Base-by-base conservation (phyloP, 345 rosid species). In the Clausena lansium region DNA sequence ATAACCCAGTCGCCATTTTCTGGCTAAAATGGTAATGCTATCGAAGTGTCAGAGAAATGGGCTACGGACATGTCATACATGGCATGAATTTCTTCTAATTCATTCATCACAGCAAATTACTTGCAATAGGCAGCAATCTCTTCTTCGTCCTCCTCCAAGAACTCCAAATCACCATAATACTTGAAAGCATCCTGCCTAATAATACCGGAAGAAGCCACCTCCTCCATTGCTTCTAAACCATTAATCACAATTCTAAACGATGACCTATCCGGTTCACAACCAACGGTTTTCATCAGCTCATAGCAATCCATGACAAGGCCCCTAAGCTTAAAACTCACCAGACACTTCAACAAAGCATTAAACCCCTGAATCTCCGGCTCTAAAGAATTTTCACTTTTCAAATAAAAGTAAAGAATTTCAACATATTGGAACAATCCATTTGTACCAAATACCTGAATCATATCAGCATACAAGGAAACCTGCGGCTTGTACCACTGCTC, bases 401-500 rank as follows among this genome's bases (percentile, higher is more conserved):
- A 33, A 45, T 73, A 80, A 1, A 68, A 63, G 79, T 84, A 86
- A 75, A 92, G 80, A 82, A 83, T 71, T 32, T 76, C 74, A 61
- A 88, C 87, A 67, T 88, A 83, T 52, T 88, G 86, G 5, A 87
- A 25, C 82, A 88, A 83, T 52, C 83, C 89, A 74, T 88, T 82
- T 68, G 83, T 78, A 75, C 89, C 91, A 76, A 93, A 79, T 9
- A 80, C 90, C 28, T 80, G 27, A 64, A 90, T 82, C 85, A 91
- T 87, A 52, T 93, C 92, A 60, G 90, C 79, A 75, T 92, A 89
- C 36, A 85, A 39, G 24, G 83, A 77, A n/a, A 89, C 85, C 75
- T 84, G 90, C 35, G 95, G 90, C 83, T 87, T 89, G 78, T 91
- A 92, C 97, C 97, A 92, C 60, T 80, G 66, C 87, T 94, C 98